Evolutionary conservation across 108 stramenopile species (phyloP), one percentile per base, ranked within the genome.

Genomic region (Aurantiochytrium sp.): DNA sequence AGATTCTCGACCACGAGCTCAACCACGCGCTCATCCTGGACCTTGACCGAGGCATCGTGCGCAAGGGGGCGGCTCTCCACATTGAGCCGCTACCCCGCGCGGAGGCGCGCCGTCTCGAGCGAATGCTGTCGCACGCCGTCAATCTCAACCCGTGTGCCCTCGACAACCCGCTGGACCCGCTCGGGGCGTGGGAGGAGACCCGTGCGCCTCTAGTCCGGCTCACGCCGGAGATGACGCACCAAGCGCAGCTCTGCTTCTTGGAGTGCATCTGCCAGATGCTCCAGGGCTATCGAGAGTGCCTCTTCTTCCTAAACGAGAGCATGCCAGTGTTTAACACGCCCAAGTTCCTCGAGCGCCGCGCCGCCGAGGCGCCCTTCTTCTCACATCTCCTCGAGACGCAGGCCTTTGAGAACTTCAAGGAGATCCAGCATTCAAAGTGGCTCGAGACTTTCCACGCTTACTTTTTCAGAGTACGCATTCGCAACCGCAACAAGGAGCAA

Each of bases 301-400:
- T 81, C 10, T 81, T 81, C 45, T 81, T 81, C 24, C 73, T 81
- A 6, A 81, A 81, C 45, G 73, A 81, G 24, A 81, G 73, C 30
- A 81, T 81, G 73, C 73, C 73, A 21, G 73, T 81, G 42, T 81
- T 81, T 42, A 81, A 81, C 45, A 81, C 73, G n/a, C 73, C 73
- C 42, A 81, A 81, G 24, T 81, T 81, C 24, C 30, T 81, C n/a
- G 73, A 81, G 24, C 73, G 73, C 6, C 73, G 73, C n/a, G 45
- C 42, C 12, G n/a, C 39, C 39, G 73, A 81, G 27, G 73, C 39
- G 6, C 27, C 73, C n/a, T 81, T 81, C 39, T 81, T 81, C 30
- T 48, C 73, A 6, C 73, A 48, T 2, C 73, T 81, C 19, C 39
- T 81, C 19, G 73, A 81, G 2, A 81, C 73, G 10, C 73, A 81